Percentiles rank a stretch among this genome's conserved stretches.
Conservation (phyloP, 257 asterid genomes). For the Rhazya stricta region DNA sequence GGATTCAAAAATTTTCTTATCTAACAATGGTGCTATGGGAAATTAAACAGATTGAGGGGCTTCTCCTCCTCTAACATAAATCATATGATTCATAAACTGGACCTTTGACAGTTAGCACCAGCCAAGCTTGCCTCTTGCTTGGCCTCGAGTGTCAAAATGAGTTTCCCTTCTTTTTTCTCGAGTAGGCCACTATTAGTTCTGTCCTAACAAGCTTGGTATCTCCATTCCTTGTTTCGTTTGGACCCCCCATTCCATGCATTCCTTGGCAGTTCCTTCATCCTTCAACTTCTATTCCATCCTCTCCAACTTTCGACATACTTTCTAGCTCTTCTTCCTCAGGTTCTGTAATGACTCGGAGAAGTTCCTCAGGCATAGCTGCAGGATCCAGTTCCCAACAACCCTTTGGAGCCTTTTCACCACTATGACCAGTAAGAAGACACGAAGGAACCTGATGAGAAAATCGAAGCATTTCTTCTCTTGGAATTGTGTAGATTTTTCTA, state of each 20-base stretch:
- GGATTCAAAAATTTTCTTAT: not conserved
- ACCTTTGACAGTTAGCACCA: constrained; percentile 9
- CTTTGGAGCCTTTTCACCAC: constrained; percentile 43
- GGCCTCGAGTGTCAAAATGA: not conserved
- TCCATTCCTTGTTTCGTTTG: constrained; percentile 6
- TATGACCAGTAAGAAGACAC: constrained; percentile 36
- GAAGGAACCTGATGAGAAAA: constrained; percentile 76
- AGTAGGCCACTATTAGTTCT: constrained; percentile 23
- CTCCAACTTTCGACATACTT: constrained; percentile 1
- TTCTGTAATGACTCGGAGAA: constrained; percentile 40
- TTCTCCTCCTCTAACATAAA: not conserved
- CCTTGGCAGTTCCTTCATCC: constrained; percentile 10
- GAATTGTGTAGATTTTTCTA: constrained; percentile 26
- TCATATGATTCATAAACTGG: not conserved
- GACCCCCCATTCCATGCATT: constrained; percentile 14
- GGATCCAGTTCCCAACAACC: constrained; percentile 70
- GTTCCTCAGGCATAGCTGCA: constrained; percentile 69
- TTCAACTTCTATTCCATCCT: constrained; percentile 5
- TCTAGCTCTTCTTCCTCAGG: constrained; percentile 26
- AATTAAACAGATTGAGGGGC: not conserved
- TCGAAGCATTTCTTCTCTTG: constrained; percentile 59
- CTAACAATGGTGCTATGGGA: not conserved
- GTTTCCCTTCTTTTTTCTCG: constrained; percentile 29
- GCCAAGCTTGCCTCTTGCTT: constrained; percentile 12
- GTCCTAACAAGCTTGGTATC: constrained; percentile 11